A percentile compares a stretch with the other conserved stretches of the same genome.
Evolutionary conservation across 371 early-diverging fungal species (phyloP).

Genomic region (Choanephora cucurbitarum): DNA sequence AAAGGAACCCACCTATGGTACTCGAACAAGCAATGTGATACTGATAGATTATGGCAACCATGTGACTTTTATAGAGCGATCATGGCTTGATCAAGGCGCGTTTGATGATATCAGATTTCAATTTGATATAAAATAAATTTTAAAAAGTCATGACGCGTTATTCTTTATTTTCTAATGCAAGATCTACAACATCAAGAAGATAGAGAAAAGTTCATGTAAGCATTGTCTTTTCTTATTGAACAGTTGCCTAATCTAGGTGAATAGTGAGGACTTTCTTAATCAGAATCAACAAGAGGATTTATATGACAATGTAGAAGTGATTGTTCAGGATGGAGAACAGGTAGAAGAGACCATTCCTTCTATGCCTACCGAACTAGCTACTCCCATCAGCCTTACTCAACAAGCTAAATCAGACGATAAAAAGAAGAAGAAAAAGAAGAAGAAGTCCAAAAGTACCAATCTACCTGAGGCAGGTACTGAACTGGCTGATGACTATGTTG

Average conservation of each 20-base stretch:
- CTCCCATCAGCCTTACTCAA: constrained; percentile 26
- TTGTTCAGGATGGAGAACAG: background rate
- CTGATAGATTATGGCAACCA: constrained; percentile 51
- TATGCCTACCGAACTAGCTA: constrained; percentile 28
- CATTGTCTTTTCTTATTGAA: background rate
- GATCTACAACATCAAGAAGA: constrained; percentile 1
- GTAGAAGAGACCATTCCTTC: background rate
- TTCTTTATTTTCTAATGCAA: background rate
- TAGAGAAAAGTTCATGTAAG: constrained; percentile 6
- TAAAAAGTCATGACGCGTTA: background rate
- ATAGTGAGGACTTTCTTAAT: constrained; percentile 5
- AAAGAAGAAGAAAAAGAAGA: constrained; percentile 62
- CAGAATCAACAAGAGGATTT: background rate
- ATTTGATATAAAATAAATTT: constrained; percentile 3
- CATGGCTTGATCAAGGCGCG: constrained; percentile 27
- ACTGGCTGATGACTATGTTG: constrained; percentile 37
- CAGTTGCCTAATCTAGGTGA: background rate
- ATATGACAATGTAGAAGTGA: constrained; percentile 1
- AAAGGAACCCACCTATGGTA: constrained; percentile 35
- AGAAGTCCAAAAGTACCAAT: constrained; percentile 47
- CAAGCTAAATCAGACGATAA: constrained; percentile 16
- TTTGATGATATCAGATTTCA: constrained; percentile 10
- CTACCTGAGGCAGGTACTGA: constrained; percentile 58
- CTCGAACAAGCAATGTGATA: constrained; percentile 56
- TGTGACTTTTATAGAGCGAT: constrained; percentile 46